A percentile compares a stretch with the other conserved stretches of the same genome.
Conservation (phyloP, 2,329 filamentous ascomycete species). For the Chaetothyriales sp. region DNA sequence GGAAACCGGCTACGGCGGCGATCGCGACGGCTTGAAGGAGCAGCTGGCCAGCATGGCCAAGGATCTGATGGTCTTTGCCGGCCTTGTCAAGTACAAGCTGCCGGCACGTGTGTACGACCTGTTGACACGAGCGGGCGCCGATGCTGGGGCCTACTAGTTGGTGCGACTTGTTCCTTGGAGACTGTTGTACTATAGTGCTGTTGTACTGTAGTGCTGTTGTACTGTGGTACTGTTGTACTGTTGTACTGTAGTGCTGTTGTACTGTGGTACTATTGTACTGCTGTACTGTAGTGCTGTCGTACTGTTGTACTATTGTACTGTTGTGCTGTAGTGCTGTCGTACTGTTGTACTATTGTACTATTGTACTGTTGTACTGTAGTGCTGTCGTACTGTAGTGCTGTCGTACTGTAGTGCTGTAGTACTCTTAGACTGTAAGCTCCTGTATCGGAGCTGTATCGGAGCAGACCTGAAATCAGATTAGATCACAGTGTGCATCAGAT, state of each 20-base stretch:
- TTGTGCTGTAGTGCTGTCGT: background rate
- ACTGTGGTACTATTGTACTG: too few relatives aligned
- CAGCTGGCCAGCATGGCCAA: slow-evolving; percentile 49
- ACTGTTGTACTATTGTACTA: background rate
- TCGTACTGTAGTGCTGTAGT: background rate
- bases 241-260: background rate
- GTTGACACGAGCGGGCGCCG: slow-evolving; percentile 65
- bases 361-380: too few relatives aligned
- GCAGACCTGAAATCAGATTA: background rate
- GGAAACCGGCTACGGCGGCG: slow-evolving; percentile 51
- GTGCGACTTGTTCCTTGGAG: too few relatives aligned
- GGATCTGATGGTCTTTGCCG: slow-evolving; percentile 87
- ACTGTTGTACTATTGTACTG: too few relatives aligned
- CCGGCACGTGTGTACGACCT: slow-evolving; percentile 79
- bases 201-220: too few relatives aligned
- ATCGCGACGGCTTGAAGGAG: slow-evolving; percentile 14
- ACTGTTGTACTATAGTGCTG: background rate
- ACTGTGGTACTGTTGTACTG: background rate
- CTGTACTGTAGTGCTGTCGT: background rate
- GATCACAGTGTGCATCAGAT: background rate
- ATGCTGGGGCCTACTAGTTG: slow-evolving; percentile 34
- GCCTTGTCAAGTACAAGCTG: slow-evolving; percentile 80
- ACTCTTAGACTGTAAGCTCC: too few relatives aligned
- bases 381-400: background rate
- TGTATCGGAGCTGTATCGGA: too few relatives aligned